Evolutionary conservation across 129 eudicot species (phyloP).

Genomic region (Flaveria sonorensis): DNA sequence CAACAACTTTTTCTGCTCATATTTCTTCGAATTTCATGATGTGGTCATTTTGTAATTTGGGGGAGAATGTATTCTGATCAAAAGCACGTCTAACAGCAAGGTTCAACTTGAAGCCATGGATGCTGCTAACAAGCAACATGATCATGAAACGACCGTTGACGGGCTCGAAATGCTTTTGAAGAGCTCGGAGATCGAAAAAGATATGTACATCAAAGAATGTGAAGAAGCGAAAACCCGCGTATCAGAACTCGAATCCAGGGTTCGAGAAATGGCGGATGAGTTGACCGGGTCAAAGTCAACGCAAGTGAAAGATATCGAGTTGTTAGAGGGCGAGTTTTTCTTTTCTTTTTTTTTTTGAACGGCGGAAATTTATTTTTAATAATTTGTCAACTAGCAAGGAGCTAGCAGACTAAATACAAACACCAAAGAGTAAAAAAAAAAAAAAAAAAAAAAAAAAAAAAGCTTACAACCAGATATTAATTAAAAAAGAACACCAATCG

Average conservation of each 20-base stretch:
- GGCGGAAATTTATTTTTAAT: too few relatives aligned
- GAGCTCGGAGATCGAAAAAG: slow-evolving; percentile 52
- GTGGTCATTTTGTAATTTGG: too few relatives aligned
- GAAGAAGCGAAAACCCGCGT: slow-evolving; percentile 36
- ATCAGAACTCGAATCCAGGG: slow-evolving; percentile 42
- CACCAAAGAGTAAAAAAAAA: too few relatives aligned
- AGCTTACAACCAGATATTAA: too few relatives aligned
- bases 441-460: too few relatives aligned
- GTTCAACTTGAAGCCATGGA: too few relatives aligned
- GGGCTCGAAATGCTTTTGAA: slow-evolving; percentile 42
- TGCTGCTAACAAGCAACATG: too few relatives aligned
- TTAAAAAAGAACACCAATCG: slow-evolving; percentile 70
- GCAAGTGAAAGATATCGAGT: slow-evolving; percentile 27
- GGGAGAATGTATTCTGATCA: too few relatives aligned
- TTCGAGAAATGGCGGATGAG: slow-evolving; percentile 36
- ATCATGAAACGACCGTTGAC: slow-evolving; percentile 5
- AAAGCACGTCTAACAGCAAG: too few relatives aligned
- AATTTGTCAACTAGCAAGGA: too few relatives aligned
- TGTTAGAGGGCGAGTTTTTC: slow-evolving; percentile 44
- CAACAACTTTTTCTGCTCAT: slow-evolving; percentile 18
- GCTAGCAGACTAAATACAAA: too few relatives aligned
- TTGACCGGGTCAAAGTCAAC: slow-evolving; percentile 37
- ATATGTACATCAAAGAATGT: slow-evolving; percentile 46
- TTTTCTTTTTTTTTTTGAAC: too few relatives aligned
- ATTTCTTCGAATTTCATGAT: not conserved